phyloP scores from a whole-genome alignment of 23 red algal species.

The Rhodosorus marinus region DNA sequence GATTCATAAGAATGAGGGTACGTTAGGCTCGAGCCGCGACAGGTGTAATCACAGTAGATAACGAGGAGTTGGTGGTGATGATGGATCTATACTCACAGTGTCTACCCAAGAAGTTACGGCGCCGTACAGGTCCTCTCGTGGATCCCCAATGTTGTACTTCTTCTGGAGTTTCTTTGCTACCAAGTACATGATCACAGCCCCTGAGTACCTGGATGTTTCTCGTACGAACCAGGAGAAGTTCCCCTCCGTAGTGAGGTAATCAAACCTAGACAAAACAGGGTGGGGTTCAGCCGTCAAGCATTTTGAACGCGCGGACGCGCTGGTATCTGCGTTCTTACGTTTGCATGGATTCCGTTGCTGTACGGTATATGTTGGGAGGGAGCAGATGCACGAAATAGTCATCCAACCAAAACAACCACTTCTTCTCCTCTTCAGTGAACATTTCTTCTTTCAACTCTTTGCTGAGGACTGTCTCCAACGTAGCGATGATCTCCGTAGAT shows the following conservation, averaged over 20 bases:
- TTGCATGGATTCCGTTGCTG: conserved; percentile 42
- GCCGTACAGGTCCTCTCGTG: conserved; percentile 35
- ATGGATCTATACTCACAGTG: too few species aligned
- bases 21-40: too few species aligned
- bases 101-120: conserved; percentile 38
- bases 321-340: too few species aligned
- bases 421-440: conserved; percentile 14
- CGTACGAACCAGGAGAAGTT: conserved; percentile 69
- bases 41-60: too few species aligned
- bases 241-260: conserved; percentile 57
- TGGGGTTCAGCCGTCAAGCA: too few species aligned
- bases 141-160: conserved; percentile 88
- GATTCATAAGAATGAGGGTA: too few species aligned
- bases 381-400: conserved; percentile 58
- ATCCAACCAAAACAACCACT: conserved; percentile 89
- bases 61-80: too few species aligned
- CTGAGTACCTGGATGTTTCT: conserved; percentile 50
- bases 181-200: conserved; percentile 74
- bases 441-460: neutral
- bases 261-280: too few species aligned
- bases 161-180: conserved; percentile 77
- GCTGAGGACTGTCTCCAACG: conserved; percentile 7
- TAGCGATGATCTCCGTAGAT: conserved; percentile 45
- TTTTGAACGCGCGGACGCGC: too few species aligned
- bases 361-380: conserved; percentile 95